These are phyloP conservation scores for Blattamonas nauphoetae DNA, from an alignment of 78 protist species.

Conservation along the genomic window DNA sequence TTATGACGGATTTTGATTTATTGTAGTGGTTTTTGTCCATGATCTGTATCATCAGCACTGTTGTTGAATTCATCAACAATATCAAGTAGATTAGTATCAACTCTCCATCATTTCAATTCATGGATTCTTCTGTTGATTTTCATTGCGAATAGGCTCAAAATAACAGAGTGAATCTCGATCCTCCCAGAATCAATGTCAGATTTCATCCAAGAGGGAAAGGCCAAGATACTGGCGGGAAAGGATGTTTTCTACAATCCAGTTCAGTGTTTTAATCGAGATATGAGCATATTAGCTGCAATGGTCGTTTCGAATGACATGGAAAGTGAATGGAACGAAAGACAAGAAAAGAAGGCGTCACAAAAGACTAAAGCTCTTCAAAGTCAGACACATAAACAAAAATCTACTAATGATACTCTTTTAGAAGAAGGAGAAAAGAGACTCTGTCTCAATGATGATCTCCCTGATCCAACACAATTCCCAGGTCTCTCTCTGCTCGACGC, in stretches of 20 bases:
- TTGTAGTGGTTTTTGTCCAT: too few relatives aligned
- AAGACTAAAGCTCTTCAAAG: background rate
- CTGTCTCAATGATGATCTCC: background rate
- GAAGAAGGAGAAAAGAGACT: background rate
- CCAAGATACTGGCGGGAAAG: conserved; percentile 10
- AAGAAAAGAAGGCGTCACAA: conserved; percentile 1
- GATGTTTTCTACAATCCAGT: conserved; percentile 46
- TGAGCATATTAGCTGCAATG: conserved; percentile 45
- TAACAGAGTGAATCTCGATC: too few relatives aligned
- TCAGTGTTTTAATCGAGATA: conserved; percentile 86
- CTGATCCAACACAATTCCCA: background rate
- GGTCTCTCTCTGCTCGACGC: conserved; percentile 79
- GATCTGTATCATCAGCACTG: too few relatives aligned
- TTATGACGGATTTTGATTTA: too few relatives aligned
- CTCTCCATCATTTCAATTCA: too few relatives aligned
- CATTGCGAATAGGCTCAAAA: too few relatives aligned
- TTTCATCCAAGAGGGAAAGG: conserved; percentile 41
- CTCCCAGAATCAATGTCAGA: background rate
- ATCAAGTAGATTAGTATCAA: too few relatives aligned
- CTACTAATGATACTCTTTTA: background rate
- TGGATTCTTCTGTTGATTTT: too few relatives aligned
- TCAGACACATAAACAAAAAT: background rate
- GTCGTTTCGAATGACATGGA: background rate
- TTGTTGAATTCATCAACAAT: too few relatives aligned
- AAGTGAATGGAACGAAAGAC: background rate